These are phyloP conservation scores for Flaveria bidentis DNA, from an alignment of 129 eudicot genomes.

Conservation along the genomic window DNA sequence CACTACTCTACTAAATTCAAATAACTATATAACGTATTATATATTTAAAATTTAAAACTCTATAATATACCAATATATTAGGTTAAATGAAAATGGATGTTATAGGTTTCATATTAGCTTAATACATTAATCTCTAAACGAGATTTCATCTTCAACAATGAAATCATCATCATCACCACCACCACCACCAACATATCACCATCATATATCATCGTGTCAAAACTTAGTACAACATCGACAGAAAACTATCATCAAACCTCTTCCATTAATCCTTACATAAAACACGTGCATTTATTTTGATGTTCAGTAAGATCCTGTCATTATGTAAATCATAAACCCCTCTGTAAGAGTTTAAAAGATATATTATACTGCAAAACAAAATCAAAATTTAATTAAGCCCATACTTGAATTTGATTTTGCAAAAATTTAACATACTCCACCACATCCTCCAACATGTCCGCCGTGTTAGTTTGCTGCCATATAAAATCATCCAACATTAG, in stretches of 20 bases:
- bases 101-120: no score
- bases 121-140: no score
- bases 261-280: slow-evolving; percentile 32
- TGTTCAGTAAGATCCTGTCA: slow-evolving; percentile 72
- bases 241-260: not conserved
- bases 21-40: no score
- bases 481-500: not conserved
- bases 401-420: slow-evolving; percentile 80
- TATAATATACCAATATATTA: no score
- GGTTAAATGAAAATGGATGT: no score
- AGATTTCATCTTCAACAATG: not conserved
- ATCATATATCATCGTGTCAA: not conserved
- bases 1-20: no score
- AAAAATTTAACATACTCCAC: slow-evolving; percentile 81
- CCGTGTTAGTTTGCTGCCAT: slow-evolving; percentile 87
- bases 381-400: not conserved
- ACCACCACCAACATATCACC: not conserved
- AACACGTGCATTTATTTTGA: slow-evolving; percentile 76
- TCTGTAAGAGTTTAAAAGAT: not conserved
- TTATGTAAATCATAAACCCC: slow-evolving; percentile 17
- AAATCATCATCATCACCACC: not conserved
- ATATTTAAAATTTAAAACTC: no score
- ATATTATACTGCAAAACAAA: not conserved
- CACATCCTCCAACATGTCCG: slow-evolving; percentile 96
- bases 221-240: not conserved